phyloP scores from a whole-genome alignment of 495 filamentous ascomycete species.

The Poronia punctata region DNA sequence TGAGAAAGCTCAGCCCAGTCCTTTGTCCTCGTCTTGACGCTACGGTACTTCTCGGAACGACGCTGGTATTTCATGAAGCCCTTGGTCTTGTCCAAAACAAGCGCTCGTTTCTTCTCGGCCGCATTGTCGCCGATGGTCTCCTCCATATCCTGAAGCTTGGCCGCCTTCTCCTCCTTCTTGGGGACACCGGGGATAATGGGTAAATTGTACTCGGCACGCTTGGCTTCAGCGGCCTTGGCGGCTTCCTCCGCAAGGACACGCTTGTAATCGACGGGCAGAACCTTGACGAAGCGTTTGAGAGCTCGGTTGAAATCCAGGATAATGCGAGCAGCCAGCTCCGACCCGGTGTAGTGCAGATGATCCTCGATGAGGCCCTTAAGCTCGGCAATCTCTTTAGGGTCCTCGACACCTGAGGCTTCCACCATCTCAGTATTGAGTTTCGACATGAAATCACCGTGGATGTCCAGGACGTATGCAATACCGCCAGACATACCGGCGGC shows the following conservation, averaged over 20 bases:
- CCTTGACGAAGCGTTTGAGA: conserved; percentile 87
- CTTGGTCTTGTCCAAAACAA: conserved; percentile 94
- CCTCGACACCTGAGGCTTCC: conserved; percentile 79
- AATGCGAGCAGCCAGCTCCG: conserved; percentile 90
- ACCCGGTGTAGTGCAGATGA: conserved; percentile 98
- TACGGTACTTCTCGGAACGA: conserved; percentile 91
- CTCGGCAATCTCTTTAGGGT: conserved; percentile 87
- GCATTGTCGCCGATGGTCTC: conserved; percentile 82
- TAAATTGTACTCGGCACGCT: conserved; percentile 72
- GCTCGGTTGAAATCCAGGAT: conserved; percentile 96
- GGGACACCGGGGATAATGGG: conserved; percentile 69
- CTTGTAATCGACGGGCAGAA: conserved; percentile 96
- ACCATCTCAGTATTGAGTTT: conserved; percentile 99
- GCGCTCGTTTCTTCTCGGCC: conserved; percentile 82
- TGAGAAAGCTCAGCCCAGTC: conserved; percentile 93
- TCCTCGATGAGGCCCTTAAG: conserved; percentile 94
- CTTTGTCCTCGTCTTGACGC: conserved; percentile 74
- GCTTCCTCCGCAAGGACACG: conserved; percentile 82
- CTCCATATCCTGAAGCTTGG: conserved; percentile 87
- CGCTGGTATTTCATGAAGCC: conserved; percentile 99
- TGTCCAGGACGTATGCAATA: conserved; percentile 94
- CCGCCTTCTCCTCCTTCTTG: conserved; percentile 62
- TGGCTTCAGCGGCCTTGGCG: conserved; percentile 75
- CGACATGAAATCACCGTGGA: conserved; percentile 81
- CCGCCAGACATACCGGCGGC: conserved; percentile 99